Conservation (phyloP, 2,329 filamentous ascomycete genomes). For the Coniochaeta sp. region DNA sequence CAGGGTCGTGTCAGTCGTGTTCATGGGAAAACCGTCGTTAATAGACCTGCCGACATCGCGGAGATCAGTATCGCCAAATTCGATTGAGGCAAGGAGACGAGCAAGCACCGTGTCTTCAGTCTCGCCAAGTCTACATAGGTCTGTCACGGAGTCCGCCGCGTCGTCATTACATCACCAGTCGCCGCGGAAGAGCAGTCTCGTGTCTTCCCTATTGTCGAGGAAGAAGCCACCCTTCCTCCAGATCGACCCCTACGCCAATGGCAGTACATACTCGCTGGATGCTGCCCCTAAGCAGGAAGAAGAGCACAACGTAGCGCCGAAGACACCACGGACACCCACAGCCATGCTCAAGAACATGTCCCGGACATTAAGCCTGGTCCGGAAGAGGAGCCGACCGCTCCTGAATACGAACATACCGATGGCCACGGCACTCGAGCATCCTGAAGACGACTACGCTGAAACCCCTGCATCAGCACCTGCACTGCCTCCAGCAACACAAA, state of each 20-base stretch:
- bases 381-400: conserved; percentile 45
- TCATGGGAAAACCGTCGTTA: conserved; percentile 51
- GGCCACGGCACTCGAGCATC: neutral
- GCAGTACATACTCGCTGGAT: conserved; percentile 23
- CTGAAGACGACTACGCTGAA: neutral
- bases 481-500: neutral
- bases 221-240: conserved; percentile 39
- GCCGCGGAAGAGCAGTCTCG: conserved; percentile 36
- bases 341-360: conserved; percentile 36
- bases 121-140: conserved; percentile 6
- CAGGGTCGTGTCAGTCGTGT: conserved; percentile 50
- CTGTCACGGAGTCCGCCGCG: neutral
- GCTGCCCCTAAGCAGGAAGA: neutral
- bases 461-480: neutral
- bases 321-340: conserved; percentile 35
- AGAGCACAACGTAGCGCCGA: conserved; percentile 17
- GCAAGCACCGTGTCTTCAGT: conserved; percentile 16
- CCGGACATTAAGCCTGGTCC: conserved; percentile 44
- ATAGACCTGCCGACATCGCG: conserved; percentile 37
- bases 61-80: conserved; percentile 35
- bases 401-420: conserved; percentile 22
- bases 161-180: conserved; percentile 21
- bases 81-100: conserved; percentile 20
- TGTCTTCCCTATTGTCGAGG: conserved; percentile 23
- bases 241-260: conserved; percentile 44